Conservation (phyloP, 1,284 basidiomycete genomes). For the Ustilago hordei region DNA sequence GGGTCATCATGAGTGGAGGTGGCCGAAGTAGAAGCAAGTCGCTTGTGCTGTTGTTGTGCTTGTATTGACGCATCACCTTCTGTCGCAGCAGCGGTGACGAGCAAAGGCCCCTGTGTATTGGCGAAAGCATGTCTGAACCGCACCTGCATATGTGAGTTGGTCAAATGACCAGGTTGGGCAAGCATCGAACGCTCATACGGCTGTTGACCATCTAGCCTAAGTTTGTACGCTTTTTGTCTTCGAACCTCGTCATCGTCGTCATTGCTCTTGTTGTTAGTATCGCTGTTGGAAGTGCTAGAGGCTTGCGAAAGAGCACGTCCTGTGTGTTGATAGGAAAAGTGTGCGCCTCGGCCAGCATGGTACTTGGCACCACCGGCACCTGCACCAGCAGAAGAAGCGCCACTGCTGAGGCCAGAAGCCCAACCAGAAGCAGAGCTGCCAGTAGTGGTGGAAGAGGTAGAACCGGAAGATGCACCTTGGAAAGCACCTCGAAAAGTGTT, state of each 20-base stretch:
- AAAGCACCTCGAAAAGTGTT: slow-evolving; percentile 53
- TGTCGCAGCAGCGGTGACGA: slow-evolving; percentile 19
- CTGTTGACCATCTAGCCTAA: slow-evolving; percentile 31
- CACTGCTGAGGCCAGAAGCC: slow-evolving; percentile 54
- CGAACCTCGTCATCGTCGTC: slow-evolving; percentile 52
- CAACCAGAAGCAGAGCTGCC: slow-evolving; percentile 50
- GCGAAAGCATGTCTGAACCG: slow-evolving; percentile 50
- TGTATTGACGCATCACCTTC: background rate
- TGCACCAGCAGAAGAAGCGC: slow-evolving; percentile 51
- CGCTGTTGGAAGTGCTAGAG: slow-evolving; percentile 33
- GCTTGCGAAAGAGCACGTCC: slow-evolving; percentile 58
- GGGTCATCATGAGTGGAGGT: background rate
- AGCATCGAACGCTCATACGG: slow-evolving; percentile 20
- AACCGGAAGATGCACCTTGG: slow-evolving; percentile 40
- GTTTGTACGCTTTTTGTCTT: slow-evolving; percentile 46
- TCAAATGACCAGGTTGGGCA: slow-evolving; percentile 22
- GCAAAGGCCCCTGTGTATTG: slow-evolving; percentile 30
- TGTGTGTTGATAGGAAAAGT: slow-evolving; percentile 59
- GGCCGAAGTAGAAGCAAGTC: slow-evolving; percentile 22
- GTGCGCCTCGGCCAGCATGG: slow-evolving; percentile 60
- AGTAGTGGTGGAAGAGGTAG: slow-evolving; percentile 27
- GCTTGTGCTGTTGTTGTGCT: slow-evolving; percentile 9
- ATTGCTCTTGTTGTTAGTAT: slow-evolving; percentile 44
- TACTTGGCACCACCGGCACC: slow-evolving; percentile 63
- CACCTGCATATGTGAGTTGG: slow-evolving; percentile 47